Evolutionary conservation across 2,329 filamentous ascomycete species (phyloP).

Genomic region (Gnomoniopsis smithogilvyi): DNA sequence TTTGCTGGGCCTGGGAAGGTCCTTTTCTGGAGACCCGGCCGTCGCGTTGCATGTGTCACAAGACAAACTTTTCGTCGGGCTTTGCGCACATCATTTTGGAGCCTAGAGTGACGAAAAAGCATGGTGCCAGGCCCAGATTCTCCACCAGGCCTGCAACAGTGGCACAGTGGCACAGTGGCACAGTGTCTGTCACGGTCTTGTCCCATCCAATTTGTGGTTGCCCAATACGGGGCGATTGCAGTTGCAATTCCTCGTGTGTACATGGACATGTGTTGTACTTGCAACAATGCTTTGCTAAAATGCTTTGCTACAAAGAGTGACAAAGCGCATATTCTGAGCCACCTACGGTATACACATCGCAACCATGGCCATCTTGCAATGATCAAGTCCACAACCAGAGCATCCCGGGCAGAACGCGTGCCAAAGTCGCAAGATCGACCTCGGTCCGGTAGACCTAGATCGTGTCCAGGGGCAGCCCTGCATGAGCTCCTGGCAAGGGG

Average conservation of each 20-base stretch:
- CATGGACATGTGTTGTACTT: too few relatives aligned
- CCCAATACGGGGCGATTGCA: neutral
- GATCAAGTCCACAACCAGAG: too few relatives aligned
- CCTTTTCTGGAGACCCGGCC: neutral
- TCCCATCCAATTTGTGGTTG: neutral
- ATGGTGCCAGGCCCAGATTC: neutral
- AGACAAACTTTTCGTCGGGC: neutral
- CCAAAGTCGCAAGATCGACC: slow-evolving; percentile 7
- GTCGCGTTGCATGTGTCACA: neutral
- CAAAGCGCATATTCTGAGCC: too few relatives aligned
- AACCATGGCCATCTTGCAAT: too few relatives aligned
- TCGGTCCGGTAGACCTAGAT: slow-evolving; percentile 1
- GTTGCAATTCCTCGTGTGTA: neutral
- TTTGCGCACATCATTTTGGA: neutral
- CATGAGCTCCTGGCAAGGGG: neutral
- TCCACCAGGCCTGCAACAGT: neutral
- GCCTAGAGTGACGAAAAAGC: neutral
- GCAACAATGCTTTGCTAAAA: too few relatives aligned
- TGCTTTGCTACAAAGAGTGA: too few relatives aligned
- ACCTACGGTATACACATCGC: too few relatives aligned
- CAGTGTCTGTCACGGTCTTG: neutral
- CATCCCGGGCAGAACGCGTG: neutral
- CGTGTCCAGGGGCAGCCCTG: neutral
- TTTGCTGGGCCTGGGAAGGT: neutral
- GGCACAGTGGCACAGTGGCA: too few relatives aligned